Conservation (phyloP, 2,329 filamentous ascomycete species). For the Pestalotiopsis fici region DNA sequence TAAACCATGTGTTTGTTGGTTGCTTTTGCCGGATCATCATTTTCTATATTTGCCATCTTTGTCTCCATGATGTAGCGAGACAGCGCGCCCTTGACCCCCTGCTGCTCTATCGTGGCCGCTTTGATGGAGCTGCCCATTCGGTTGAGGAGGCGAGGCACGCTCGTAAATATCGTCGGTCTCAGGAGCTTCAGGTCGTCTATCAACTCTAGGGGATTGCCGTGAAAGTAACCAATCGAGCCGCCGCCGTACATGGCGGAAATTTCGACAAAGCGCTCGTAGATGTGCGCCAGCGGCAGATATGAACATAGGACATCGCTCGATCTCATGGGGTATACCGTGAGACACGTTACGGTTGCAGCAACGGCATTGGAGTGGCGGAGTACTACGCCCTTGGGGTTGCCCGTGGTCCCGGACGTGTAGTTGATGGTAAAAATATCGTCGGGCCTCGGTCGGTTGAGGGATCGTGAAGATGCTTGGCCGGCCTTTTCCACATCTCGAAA, state of each 20-base stretch:
- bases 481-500: background rate
- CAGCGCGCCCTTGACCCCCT: background rate
- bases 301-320: background rate
- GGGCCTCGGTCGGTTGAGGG: background rate
- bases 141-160: background rate
- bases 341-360: background rate
- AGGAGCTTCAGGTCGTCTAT: background rate
- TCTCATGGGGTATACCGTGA: background rate
- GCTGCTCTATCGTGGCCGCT: background rate
- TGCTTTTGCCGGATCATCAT: background rate
- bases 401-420: conserved; percentile 14
- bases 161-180: background rate
- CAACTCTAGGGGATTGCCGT: background rate
- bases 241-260: background rate
- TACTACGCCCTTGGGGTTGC: conserved; percentile 11
- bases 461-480: background rate
- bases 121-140: background rate
- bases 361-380: background rate
- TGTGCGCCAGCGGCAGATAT: background rate
- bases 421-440: conserved; percentile 8
- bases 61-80: background rate
- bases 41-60: background rate
- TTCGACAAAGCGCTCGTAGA: background rate
- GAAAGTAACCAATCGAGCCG: background rate
- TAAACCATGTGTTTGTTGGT: background rate